Evolutionary conservation across 495 filamentous ascomycete genomes (phyloP).

Genomic region (Penicillium manginii): DNA sequence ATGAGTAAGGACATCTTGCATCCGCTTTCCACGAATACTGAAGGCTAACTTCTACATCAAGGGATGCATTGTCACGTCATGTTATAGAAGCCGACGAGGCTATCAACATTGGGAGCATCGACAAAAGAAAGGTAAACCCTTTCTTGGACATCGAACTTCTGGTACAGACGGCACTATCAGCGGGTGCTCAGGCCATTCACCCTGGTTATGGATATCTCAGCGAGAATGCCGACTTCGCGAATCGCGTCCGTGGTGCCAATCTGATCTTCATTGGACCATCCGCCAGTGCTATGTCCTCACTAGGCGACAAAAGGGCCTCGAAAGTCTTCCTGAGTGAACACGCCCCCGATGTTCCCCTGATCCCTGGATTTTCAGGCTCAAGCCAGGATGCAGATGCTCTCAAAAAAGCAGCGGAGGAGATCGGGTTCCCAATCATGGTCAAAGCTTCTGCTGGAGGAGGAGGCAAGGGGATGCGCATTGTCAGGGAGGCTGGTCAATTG

Average conservation of each 20-base stretch:
- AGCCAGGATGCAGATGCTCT: conserved; percentile 70
- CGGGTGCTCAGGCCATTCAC: conserved; percentile 67
- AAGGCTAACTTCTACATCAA: not conserved
- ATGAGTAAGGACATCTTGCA: conserved; percentile 29
- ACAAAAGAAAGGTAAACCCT: conserved; percentile 30
- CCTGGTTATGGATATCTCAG: conserved; percentile 63
- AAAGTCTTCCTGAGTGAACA: conserved; percentile 26
- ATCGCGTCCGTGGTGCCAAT: conserved; percentile 45
- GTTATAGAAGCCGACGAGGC: conserved; percentile 28
- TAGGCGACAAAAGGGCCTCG: conserved; percentile 57
- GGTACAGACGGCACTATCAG: conserved; percentile 69
- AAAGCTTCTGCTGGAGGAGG: conserved; percentile 94
- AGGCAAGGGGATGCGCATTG: conserved; percentile 89
- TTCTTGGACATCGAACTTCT: conserved; percentile 86
- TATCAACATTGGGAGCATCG: conserved; percentile 27
- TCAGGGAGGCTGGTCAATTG: conserved; percentile 65
- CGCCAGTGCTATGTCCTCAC: conserved; percentile 42
- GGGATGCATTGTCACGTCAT: conserved; percentile 27
- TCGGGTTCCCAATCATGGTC: conserved; percentile 83
- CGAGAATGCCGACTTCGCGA: conserved; percentile 54
- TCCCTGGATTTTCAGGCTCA: conserved; percentile 80
- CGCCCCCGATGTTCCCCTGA: conserved; percentile 78
- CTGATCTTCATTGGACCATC: conserved; percentile 56
- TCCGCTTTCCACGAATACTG: not conserved
- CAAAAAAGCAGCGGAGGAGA: conserved; percentile 62